Conservation (phyloP, 192 early-diverging fungal species). For the Neocallimastix lanati region DNA sequence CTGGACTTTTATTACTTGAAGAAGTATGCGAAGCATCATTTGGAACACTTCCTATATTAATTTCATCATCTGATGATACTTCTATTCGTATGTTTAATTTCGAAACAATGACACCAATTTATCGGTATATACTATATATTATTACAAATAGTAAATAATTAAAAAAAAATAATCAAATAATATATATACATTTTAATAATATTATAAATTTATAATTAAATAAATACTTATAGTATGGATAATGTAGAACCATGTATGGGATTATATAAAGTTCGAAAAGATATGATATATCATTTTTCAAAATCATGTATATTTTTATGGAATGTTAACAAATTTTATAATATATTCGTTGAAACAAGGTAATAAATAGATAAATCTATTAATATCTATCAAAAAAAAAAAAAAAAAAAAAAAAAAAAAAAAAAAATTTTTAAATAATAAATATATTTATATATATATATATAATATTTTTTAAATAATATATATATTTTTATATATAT, state of each 20-base stretch:
- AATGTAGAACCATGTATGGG: neutral
- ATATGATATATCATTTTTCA: neutral
- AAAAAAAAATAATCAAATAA: too few relatives aligned
- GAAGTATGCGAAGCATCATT: conserved; percentile 7
- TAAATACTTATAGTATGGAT: neutral
- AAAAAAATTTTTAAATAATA: too few relatives aligned
- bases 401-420: too few relatives aligned
- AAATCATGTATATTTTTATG: neutral
- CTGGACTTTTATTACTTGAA: conserved; percentile 14
- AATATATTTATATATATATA: too few relatives aligned
- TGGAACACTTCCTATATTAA: conserved; percentile 11
- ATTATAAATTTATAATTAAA: too few relatives aligned
- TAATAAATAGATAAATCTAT: neutral
- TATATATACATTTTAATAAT: too few relatives aligned
- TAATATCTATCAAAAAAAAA: too few relatives aligned
- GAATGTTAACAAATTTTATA: neutral
- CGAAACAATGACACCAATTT: conserved; percentile 3
- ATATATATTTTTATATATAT: too few relatives aligned
- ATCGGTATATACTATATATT: neutral
- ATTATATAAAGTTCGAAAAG: neutral
- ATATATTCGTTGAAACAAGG: neutral
- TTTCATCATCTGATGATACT: conserved; percentile 20
- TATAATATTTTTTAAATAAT: too few relatives aligned
- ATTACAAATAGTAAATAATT: too few relatives aligned
- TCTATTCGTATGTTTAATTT: conserved; percentile 26